Conservation (phyloP, 2,329 filamentous ascomycete genomes). For the Colletotrichum aenigma region DNA sequence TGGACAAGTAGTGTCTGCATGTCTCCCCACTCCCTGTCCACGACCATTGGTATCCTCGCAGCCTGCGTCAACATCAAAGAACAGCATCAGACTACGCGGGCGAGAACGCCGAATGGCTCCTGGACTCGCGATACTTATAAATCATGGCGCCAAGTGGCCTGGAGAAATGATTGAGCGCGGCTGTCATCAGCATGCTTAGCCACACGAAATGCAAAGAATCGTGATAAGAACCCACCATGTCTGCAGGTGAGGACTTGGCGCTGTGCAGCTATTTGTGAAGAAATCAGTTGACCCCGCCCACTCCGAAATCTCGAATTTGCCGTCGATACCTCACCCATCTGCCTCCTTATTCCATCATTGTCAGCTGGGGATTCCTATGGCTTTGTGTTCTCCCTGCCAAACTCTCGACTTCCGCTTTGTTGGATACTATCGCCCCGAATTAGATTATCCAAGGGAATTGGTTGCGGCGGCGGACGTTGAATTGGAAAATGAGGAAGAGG, state of each 20-base stretch:
- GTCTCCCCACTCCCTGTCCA: neutral
- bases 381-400: neutral
- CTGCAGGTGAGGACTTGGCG: neutral
- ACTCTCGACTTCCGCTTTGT: neutral
- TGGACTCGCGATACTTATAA: neutral
- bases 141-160: rapidly evolving
- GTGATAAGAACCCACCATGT: neutral
- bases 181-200: neutral
- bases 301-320: too few relatives aligned
- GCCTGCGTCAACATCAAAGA: neutral
- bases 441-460: neutral
- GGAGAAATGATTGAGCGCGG: neutral
- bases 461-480: rapidly evolving
- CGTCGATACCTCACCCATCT: neutral
- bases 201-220: neutral
- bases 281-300: neutral
- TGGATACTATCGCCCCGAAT: neutral
- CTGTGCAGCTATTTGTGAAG: neutral
- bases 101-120: neutral
- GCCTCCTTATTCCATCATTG: neutral
- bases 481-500: neutral
- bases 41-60: neutral
- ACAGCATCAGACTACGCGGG: neutral
- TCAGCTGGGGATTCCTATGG: neutral
- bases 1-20: too few relatives aligned